phyloP scores from a whole-genome alignment of 441 rosid genomes.

The Biscutella auriculata region DNA sequence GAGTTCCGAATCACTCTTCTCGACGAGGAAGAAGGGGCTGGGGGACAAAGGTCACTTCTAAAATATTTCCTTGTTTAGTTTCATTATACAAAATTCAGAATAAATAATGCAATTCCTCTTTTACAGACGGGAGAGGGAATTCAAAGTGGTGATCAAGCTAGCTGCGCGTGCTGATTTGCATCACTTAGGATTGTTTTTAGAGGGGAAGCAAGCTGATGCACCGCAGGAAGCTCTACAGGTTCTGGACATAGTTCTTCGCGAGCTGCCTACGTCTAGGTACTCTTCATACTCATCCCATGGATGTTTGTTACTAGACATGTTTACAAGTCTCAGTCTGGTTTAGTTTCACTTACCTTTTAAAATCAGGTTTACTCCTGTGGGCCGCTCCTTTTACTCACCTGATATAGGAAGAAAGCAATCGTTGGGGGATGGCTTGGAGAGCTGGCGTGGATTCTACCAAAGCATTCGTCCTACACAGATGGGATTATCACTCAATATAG shows the following conservation, averaged over 20 bases:
- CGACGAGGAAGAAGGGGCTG: constrained; percentile 86
- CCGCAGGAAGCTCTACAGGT: constrained; percentile 97
- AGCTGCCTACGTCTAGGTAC: constrained; percentile 74
- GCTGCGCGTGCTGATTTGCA: constrained; percentile 91
- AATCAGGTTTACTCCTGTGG: constrained; percentile 72
- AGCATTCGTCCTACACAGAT: constrained; percentile 97
- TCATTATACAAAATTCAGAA: not conserved
- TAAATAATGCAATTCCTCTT: not conserved
- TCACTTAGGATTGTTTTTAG: constrained; percentile 73
- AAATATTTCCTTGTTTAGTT: not conserved
- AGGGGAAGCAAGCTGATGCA: constrained; percentile 83
- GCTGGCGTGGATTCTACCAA: constrained; percentile 97
- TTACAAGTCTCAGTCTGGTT: constrained; percentile 5
- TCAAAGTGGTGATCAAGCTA: constrained; percentile 64
- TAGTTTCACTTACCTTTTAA: constrained; percentile 8
- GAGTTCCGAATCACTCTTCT: constrained; percentile 62
- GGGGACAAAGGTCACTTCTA: constrained; percentile 49
- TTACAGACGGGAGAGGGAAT: constrained; percentile 71
- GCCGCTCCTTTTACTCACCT: constrained; percentile 88
- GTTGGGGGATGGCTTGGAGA: constrained; percentile 87
- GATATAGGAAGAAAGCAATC: constrained; percentile 67
- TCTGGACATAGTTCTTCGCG: constrained; percentile 91
- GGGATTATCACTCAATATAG: constrained; percentile 86
- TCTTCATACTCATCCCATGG: constrained; percentile 1
- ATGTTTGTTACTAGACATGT: not conserved